phyloP scores from a whole-genome alignment of 75 land plant species.

The Sequoiadendron giganteum region DNA sequence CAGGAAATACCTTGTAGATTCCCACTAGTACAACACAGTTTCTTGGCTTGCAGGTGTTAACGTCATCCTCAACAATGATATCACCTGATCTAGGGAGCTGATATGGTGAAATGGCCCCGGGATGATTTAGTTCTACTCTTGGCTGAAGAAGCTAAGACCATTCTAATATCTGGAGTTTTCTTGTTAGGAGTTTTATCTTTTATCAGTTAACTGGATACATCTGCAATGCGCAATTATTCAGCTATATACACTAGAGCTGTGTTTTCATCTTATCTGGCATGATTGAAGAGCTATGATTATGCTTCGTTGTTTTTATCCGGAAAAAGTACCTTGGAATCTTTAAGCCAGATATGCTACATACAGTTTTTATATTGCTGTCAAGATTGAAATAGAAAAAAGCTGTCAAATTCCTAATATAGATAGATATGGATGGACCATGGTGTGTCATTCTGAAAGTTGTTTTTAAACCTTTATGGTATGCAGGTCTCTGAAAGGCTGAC shows the following conservation, averaged over 20 bases:
- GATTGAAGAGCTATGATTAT: background rate
- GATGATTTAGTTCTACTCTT: background rate
- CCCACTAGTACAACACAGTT: no score
- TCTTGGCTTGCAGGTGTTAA: no score
- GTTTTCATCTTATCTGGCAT: background rate
- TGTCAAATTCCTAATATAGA: background rate
- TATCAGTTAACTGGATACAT: background rate
- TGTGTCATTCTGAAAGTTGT: background rate
- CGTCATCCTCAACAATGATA: no score
- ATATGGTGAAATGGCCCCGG: background rate
- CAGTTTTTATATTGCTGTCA: background rate
- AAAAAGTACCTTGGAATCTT: background rate
- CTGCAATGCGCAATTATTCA: background rate
- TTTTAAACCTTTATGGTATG: background rate
- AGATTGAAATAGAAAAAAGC: background rate
- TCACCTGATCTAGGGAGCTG: no score
- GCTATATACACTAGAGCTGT: background rate
- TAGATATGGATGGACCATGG: background rate
- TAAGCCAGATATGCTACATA: background rate
- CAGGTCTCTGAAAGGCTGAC: conserved; percentile 84
- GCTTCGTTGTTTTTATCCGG: background rate
- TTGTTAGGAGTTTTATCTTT: background rate
- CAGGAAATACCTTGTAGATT: no score
- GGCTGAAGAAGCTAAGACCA: background rate
- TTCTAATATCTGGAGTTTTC: background rate